Percentiles rank a stretch among this genome's conserved stretches.
These are phyloP conservation scores for Fonsecaea pugnacius DNA, from an alignment of 2,329 filamentous ascomycete species.

Conservation along the genomic window DNA sequence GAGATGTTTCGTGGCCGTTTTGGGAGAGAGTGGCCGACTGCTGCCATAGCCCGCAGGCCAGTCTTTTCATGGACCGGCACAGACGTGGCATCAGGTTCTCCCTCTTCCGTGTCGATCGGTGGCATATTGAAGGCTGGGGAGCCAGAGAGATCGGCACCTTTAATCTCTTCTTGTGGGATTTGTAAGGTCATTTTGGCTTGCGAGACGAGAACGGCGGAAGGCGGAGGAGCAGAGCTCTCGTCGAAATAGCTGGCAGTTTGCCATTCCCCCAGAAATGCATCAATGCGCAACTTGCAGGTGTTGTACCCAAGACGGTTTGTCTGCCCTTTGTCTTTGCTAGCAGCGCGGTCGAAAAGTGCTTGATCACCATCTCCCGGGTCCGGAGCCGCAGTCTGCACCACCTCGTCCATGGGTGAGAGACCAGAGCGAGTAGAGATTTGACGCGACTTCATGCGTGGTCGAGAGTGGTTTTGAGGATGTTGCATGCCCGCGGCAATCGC, in stretches of 20 bases:
- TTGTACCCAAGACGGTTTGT: constrained; percentile 32
- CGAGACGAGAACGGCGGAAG: constrained; percentile 83
- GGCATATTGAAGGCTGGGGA: constrained; percentile 32
- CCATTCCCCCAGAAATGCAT: constrained; percentile 96
- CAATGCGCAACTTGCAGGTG: constrained; percentile 66
- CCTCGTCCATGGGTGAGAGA: constrained; percentile 23
- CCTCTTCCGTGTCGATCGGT: constrained; percentile 39
- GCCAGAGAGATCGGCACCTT: constrained; percentile 40
- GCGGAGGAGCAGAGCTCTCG: constrained; percentile 84
- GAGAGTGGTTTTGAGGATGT: constrained; percentile 44
- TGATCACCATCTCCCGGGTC: constrained; percentile 28
- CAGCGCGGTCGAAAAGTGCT: constrained; percentile 9
- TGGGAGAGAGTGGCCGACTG: constrained; percentile 34
- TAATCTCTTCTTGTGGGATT: constrained; percentile 70
- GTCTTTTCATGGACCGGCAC: constrained; percentile 39
- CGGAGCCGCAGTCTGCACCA: constrained; percentile 34
- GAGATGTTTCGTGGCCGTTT: constrained; percentile 35
- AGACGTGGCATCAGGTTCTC: constrained; percentile 41
- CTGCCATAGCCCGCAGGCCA: constrained; percentile 36
- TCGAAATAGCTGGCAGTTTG: constrained; percentile 92
- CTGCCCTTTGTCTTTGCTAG: constrained; percentile 19
- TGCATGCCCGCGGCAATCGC: constrained; percentile 83
- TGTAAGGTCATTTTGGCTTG: constrained; percentile 86
- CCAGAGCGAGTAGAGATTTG: constrained; percentile 32
- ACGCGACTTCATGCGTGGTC: constrained; percentile 32